Conservation (phyloP, 805 yeast species). For the Naumovozyma baii region DNA sequence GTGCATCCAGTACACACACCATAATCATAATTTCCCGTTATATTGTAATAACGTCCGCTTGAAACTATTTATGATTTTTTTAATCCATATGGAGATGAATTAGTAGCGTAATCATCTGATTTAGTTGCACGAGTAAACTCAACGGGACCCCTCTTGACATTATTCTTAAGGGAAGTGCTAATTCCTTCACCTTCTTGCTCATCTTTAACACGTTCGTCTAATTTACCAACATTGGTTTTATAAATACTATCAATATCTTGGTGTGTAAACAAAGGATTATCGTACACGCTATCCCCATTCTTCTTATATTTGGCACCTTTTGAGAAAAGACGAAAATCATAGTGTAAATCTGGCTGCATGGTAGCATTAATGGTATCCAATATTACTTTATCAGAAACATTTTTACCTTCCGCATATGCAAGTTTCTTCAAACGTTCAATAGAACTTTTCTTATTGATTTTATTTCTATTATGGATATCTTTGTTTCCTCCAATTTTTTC, state of each 20-base stretch:
- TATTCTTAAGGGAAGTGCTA: constrained; percentile 1
- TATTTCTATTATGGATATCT: constrained; percentile 28
- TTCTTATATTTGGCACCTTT: constrained; percentile 34
- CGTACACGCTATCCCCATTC: constrained; percentile 45
- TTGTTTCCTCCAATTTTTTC: constrained; percentile 21
- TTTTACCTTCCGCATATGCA: constrained; percentile 40
- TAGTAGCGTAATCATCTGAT: background rate
- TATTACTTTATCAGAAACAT: constrained; percentile 47
- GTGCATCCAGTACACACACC: no score
- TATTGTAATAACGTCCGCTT: no score
- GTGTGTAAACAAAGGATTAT: constrained; percentile 48
- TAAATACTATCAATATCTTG: constrained; percentile 44
- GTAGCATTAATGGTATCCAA: constrained; percentile 39
- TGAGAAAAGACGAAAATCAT: constrained; percentile 51
- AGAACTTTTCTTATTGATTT: constrained; percentile 36
- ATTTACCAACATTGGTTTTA: constrained; percentile 30
- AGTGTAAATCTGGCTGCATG: constrained; percentile 34
- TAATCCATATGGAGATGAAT: no score
- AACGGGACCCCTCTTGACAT: constrained; percentile 34
- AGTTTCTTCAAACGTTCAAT: constrained; percentile 35
- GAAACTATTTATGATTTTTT: no score
- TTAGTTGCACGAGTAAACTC: constrained; percentile 34
- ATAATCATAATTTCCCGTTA: no score
- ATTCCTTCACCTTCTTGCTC: constrained; percentile 11
- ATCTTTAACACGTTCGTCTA: constrained; percentile 14